Conservation (phyloP, 2,329 filamentous ascomycete species). For the Scopulariopsis brevicaulis region DNA sequence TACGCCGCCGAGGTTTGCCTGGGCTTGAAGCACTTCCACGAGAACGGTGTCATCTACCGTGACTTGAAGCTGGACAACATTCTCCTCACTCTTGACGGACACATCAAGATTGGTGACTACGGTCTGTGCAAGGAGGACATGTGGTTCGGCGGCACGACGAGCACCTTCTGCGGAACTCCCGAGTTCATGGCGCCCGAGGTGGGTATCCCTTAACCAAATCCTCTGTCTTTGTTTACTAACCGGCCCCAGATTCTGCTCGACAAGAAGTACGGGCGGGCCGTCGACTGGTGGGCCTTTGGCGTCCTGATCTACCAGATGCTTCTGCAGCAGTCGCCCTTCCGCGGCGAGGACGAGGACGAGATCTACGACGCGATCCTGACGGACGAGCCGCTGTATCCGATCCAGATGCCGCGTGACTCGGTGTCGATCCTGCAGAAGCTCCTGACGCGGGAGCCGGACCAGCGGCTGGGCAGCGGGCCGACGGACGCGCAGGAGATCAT, state of each 20-base stretch:
- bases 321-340: constrained; percentile 95
- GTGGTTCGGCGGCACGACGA: constrained; percentile 96
- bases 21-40: constrained; percentile 97
- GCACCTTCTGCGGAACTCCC: constrained; percentile 98
- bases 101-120: constrained; percentile 98
- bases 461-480: constrained; percentile 83
- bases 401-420: constrained; percentile 96
- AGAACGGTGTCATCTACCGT: constrained; percentile 97
- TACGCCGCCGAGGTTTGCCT: constrained; percentile 96
- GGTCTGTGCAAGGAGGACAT: constrained; percentile 99
- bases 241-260: constrained; percentile 73
- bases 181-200: constrained; percentile 99
- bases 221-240: constrained; percentile 14
- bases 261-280: constrained; percentile 94
- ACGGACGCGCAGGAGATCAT: constrained; percentile 98
- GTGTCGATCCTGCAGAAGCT: constrained; percentile 97
- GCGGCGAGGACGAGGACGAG: constrained; percentile 96
- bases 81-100: constrained; percentile 83
- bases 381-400: constrained; percentile 94
- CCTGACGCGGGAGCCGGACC: constrained; percentile 86
- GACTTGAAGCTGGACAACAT: constrained; percentile 93
- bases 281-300: constrained; percentile 99
- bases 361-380: constrained; percentile 98
- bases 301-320: constrained; percentile 99
- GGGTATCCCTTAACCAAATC: constrained; percentile 7